Conservation (phyloP, 202 grass and related monocot species). For the Setaria italica region DNA sequence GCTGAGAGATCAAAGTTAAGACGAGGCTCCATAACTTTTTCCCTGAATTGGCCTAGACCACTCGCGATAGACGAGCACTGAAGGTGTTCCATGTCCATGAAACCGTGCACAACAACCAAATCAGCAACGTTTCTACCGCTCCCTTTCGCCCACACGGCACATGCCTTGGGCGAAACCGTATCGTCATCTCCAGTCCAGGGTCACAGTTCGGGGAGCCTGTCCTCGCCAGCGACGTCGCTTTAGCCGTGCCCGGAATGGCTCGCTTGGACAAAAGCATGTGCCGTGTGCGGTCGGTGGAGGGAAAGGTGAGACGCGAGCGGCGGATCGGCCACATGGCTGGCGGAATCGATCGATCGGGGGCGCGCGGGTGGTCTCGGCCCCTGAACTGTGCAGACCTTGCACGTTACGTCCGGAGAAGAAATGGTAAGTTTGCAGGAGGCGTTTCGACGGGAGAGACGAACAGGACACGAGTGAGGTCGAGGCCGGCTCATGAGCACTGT, state of each 20-base stretch:
- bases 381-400: neutral
- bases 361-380: neutral
- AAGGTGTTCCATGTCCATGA: neutral
- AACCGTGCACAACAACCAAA: neutral
- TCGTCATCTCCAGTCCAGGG: neutral
- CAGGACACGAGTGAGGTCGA: neutral
- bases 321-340: constrained; percentile 8
- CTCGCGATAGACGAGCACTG: neutral
- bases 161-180: neutral
- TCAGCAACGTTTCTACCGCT: neutral
- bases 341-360: neutral
- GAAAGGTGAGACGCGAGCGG: constrained; percentile 11
- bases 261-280: constrained; percentile 17
- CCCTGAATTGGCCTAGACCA: constrained; percentile 16
- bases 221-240: neutral
- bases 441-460: neutral
- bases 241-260: neutral
- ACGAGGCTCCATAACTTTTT: constrained; percentile 13
- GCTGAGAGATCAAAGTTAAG: neutral
- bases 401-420: neutral
- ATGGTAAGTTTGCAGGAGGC: neutral
- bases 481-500: neutral
- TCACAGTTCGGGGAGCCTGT: neutral
- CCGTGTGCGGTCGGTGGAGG: neutral
- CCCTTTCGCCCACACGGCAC: constrained; percentile 33